These are phyloP conservation scores for Cryphonectria japonica DNA, from an alignment of 2,329 filamentous ascomycete species.

Conservation along the genomic window DNA sequence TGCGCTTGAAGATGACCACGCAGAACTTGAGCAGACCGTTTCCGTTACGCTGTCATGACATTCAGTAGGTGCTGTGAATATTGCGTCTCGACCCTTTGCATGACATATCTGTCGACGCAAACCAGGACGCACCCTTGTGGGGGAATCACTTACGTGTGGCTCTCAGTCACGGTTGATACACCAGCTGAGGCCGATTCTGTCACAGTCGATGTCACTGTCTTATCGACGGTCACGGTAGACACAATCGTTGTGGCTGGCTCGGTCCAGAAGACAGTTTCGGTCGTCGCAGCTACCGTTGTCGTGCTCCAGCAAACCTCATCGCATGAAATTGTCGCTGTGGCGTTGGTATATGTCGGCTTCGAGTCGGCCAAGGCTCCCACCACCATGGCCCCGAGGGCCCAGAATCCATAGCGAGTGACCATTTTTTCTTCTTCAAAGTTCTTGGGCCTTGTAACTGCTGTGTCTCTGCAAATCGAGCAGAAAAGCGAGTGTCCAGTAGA, in stretches of 20 bases:
- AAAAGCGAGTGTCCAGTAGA: constrained; percentile 25
- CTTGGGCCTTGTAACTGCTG: constrained; percentile 13
- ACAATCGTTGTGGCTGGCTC: neutral
- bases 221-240: neutral
- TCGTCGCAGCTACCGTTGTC: constrained; percentile 5
- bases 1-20: neutral
- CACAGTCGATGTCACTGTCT: neutral
- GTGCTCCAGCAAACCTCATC: constrained; percentile 27
- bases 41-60: neutral
- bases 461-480: constrained; percentile 9
- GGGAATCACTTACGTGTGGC: neutral
- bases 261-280: constrained; percentile 1
- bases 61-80: neutral
- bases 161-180: constrained; percentile 9
- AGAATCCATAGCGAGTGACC: constrained; percentile 25
- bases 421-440: constrained; percentile 18
- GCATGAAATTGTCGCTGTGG: constrained; percentile 18
- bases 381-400: constrained; percentile 22
- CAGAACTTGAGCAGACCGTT: neutral
- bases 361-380: constrained; percentile 18
- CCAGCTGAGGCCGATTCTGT: neutral
- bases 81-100: neutral
- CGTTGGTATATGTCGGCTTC: constrained; percentile 18
- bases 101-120: neutral
- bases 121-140: neutral